phyloP scores from a whole-genome alignment of 169 alveolate genomes.

The Hammondia hammondi region DNA sequence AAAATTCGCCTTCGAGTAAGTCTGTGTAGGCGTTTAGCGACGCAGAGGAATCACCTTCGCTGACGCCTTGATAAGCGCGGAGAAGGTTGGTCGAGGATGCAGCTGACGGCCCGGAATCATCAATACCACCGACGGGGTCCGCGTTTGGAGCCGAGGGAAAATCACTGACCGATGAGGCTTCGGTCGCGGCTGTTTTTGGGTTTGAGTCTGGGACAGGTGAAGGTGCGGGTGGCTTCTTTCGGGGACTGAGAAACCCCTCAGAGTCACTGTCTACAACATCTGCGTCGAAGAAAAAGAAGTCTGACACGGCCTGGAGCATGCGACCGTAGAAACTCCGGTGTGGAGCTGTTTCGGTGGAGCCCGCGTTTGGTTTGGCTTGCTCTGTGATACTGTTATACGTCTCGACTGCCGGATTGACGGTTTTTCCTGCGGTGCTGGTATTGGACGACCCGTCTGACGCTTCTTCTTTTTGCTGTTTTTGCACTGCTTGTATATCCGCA shows the following conservation, averaged over 20 bases:
- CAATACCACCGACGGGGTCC: neutral
- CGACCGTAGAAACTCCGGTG: slow-evolving; percentile 11
- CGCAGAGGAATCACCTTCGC: neutral
- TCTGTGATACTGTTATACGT: neutral
- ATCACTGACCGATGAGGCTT: neutral
- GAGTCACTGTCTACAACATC: neutral
- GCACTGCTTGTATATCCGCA: neutral
- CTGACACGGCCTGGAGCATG: slow-evolving; percentile 48
- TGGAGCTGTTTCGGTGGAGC: neutral
- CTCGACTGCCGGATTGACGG: neutral
- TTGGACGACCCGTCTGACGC: neutral
- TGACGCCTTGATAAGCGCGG: neutral
- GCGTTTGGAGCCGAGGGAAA: no score
- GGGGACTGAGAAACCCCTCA: slow-evolving; percentile 7
- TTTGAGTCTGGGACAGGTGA: neutral
- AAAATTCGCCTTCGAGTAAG: neutral
- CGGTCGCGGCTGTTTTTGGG: neutral
- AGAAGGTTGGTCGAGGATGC: neutral
- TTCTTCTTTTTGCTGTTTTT: neutral
- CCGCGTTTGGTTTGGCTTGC: neutral
- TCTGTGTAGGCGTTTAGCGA: neutral
- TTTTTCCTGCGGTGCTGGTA: neutral
- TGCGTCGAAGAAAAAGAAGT: neutral
- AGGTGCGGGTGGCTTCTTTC: neutral
- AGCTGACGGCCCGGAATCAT: neutral